phyloP scores from a whole-genome alignment of 2,329 filamentous ascomycete species.

The Cytospora leucostoma region DNA sequence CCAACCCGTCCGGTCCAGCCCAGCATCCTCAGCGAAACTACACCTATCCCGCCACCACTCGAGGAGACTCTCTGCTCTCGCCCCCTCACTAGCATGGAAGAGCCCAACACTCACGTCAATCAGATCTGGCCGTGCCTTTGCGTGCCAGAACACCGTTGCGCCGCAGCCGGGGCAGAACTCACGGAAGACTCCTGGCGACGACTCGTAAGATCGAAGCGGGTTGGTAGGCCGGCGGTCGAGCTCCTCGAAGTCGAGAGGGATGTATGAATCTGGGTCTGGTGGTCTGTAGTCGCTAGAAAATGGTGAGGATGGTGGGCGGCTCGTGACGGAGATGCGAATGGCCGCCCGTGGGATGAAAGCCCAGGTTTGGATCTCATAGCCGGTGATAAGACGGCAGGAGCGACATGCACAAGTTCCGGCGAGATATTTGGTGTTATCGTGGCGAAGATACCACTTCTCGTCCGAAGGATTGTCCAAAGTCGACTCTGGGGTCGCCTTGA shows the following conservation, averaged over 20 bases:
- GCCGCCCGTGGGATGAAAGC: constrained; percentile 63
- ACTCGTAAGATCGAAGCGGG: constrained; percentile 45
- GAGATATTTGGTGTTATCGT: constrained; percentile 52
- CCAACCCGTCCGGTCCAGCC: constrained; percentile 34
- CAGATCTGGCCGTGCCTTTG: constrained; percentile 52
- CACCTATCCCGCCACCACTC: constrained; percentile 62
- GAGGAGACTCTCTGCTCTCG: constrained; percentile 59
- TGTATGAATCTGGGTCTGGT: neutral
- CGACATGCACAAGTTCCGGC: constrained; percentile 63
- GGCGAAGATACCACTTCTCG: constrained; percentile 62
- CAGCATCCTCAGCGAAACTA: constrained; percentile 60
- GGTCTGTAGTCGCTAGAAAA: no score
- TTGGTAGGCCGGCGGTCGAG: constrained; percentile 33
- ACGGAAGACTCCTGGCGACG: constrained; percentile 54
- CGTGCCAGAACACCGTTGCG: constrained; percentile 65
- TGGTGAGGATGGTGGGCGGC: constrained; percentile 34
- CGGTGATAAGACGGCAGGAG: constrained; percentile 61
- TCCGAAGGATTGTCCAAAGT: constrained; percentile 46
- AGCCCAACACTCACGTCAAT: constrained; percentile 67
- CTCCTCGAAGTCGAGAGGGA: constrained; percentile 39
- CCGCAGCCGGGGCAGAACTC: constrained; percentile 66
- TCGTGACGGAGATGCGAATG: constrained; percentile 47
- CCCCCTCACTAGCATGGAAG: constrained; percentile 49
- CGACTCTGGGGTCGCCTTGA: constrained; percentile 36
- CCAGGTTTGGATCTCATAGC: constrained; percentile 67